Percentiles rank a stretch among this genome's conserved stretches.
Conservation (phyloP, 2,329 filamentous ascomycete species). For the Trichophyton schoenleinii region DNA sequence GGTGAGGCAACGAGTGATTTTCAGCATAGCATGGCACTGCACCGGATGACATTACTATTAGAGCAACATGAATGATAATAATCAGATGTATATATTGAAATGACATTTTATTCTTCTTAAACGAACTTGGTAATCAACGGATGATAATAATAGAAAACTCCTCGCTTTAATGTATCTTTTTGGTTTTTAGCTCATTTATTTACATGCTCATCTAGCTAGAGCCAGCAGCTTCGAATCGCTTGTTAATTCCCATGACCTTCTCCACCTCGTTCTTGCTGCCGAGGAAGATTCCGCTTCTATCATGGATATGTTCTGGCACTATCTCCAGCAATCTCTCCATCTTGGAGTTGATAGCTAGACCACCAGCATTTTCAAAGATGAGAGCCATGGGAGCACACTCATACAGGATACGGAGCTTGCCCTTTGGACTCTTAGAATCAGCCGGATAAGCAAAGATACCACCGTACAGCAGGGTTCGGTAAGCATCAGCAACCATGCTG, state of each 20-base stretch:
- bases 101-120: neutral
- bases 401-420: constrained; percentile 92
- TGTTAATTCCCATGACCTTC: constrained; percentile 80
- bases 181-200: neutral
- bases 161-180: neutral
- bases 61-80: neutral
- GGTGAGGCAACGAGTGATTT: neutral
- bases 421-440: constrained; percentile 97
- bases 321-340: constrained; percentile 87
- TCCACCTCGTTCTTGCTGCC: constrained; percentile 90
- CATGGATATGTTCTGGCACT: constrained; percentile 84
- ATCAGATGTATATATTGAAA: neutral
- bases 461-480: constrained; percentile 87
- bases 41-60: neutral
- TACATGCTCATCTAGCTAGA: neutral
- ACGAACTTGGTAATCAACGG: neutral
- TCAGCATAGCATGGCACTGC: neutral
- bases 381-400: constrained; percentile 98
- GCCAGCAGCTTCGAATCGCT: constrained; percentile 26
- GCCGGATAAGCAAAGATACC: constrained; percentile 96
- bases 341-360: constrained; percentile 78
- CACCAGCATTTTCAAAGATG: constrained; percentile 96
- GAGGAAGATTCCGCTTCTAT: constrained; percentile 89
- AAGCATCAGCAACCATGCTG: constrained; percentile 96
- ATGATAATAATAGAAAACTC: neutral